These are phyloP conservation scores for Sonneratia alba DNA, from an alignment of 345 rosid species.

Conservation along the genomic window DNA sequence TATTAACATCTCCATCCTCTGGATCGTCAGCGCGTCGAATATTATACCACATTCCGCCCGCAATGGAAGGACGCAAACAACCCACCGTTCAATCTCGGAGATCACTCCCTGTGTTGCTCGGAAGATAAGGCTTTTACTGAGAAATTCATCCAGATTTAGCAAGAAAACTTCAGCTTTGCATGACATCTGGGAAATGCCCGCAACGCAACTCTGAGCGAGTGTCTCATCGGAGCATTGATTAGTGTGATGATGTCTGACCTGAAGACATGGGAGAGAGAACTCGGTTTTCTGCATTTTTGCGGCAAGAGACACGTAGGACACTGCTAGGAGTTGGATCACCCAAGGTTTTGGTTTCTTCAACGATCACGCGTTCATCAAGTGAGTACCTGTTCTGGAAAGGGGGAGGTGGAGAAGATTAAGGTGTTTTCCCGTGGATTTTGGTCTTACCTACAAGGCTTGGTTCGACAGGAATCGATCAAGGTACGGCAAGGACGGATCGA, in stretches of 20 bases:
- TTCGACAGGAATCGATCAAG: conserved; percentile 67
- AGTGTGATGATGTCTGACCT: conserved; percentile 21
- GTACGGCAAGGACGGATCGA: conserved; percentile 42
- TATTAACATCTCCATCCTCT: conserved; percentile 61
- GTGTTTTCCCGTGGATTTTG: neutral
- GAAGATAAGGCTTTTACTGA: too few species aligned
- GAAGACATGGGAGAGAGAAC: conserved; percentile 26
- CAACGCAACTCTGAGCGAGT: too few species aligned
- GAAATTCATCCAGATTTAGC: neutral
- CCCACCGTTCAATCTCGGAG: neutral
- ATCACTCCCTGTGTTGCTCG: neutral
- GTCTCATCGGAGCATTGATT: too few species aligned
- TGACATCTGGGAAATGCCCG: neutral
- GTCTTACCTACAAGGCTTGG: conserved; percentile 46
- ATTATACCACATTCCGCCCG: conserved; percentile 31
- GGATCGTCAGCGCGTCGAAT: conserved; percentile 41
- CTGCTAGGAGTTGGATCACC: conserved; percentile 51
- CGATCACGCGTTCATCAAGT: neutral
- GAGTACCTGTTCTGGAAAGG: neutral
- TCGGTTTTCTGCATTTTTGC: conserved; percentile 61
- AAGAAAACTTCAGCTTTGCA: neutral
- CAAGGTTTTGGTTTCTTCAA: conserved; percentile 36
- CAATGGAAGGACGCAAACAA: neutral
- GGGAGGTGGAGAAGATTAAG: neutral
- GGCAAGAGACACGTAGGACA: conserved; percentile 61